Base-by-base conservation (phyloP, 495 filamentous ascomycete species). In the Podospora pseudocomata region DNA sequence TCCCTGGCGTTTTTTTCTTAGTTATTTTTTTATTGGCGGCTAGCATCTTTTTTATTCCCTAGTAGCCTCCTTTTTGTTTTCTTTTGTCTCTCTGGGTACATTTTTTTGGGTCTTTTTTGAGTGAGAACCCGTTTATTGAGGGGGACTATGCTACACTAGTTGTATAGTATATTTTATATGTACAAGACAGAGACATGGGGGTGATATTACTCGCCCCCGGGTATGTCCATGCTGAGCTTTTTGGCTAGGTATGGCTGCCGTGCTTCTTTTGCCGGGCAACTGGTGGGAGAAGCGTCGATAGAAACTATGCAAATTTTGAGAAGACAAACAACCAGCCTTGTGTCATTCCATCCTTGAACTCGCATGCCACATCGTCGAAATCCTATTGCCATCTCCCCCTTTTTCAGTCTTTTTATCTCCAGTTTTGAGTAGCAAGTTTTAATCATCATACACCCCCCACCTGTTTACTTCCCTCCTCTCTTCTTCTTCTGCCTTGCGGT, bases 401-500 rank as follows among this genome's bases (percentile, higher is more conserved):
- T 4, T 19, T 34, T 1, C 28, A 9, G 30, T 32, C 30, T 32
- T 32, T 32, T 7, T 7, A 32, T 23, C 30, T 32, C 30, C 30
- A 32, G 30, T 7, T 32, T 23, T 23, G 1, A 23, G 23, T 23
- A 23, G 1, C 23, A 23, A 23, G 23, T 19, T 53, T 60, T 23
- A 20, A 64, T 26, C 28, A 44, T 20, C 3, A 9, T 64, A 63
- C 65, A 76, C 60, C 19, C 75, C 79, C 85, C 84, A 79, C 79
- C 83, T 71, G 19, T 89, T 86, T 54, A 76, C 69, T 20, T 79
- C 74, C 66, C 66, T 72, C 68, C 80, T 74, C 72, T 82, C 78
- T 68, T 74, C 65, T 71, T 77, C 80, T 69, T 82, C 83, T 77
- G 73, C 69, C 81, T 84, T 71, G 73, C 84, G 78, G 81, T 88